phyloP scores from a whole-genome alignment of 352 stramenopile genomes.

The Globisporangium splendens region DNA sequence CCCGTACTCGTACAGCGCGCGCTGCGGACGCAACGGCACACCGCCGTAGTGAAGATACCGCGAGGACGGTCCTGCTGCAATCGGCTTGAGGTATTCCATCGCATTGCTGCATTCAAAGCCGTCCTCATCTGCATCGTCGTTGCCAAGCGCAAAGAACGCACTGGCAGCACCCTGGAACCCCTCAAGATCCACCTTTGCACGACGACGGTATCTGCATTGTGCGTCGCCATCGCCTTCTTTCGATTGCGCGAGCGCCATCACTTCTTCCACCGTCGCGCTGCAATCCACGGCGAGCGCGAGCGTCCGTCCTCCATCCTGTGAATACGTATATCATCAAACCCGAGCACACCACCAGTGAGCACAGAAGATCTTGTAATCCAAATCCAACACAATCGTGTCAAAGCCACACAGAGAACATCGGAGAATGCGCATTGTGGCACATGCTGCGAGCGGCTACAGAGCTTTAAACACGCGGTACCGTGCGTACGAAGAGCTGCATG shows the following conservation, averaged over 20 bases:
- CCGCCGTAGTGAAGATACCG: slow-evolving; percentile 62
- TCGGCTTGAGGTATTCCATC: too few species aligned
- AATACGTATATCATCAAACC: neutral
- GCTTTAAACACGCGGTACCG: slow-evolving; percentile 21
- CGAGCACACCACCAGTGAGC: neutral
- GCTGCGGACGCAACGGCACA: slow-evolving; percentile 42
- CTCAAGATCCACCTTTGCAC: too few species aligned
- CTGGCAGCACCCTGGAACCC: too few species aligned
- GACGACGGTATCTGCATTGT: too few species aligned
- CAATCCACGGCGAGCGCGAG: slow-evolving; percentile 31
- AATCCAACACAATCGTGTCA: too few species aligned
- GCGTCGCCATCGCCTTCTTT: slow-evolving; percentile 11
- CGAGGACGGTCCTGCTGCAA: neutral
- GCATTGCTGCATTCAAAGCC: neutral
- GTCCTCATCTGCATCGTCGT: too few species aligned
- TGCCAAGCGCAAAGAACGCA: too few species aligned
- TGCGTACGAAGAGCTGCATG: slow-evolving; percentile 75
- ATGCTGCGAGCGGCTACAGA: too few species aligned
- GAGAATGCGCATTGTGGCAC: too few species aligned
- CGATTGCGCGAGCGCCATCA: slow-evolving; percentile 30
- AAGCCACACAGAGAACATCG: too few species aligned
- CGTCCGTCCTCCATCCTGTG: slow-evolving; percentile 36
- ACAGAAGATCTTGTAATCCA: neutral
- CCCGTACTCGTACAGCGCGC: slow-evolving; percentile 55
- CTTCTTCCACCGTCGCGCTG: slow-evolving; percentile 30